Base-by-base conservation (phyloP, 345 rosid genomes). In the Brassica nigra region DNA sequence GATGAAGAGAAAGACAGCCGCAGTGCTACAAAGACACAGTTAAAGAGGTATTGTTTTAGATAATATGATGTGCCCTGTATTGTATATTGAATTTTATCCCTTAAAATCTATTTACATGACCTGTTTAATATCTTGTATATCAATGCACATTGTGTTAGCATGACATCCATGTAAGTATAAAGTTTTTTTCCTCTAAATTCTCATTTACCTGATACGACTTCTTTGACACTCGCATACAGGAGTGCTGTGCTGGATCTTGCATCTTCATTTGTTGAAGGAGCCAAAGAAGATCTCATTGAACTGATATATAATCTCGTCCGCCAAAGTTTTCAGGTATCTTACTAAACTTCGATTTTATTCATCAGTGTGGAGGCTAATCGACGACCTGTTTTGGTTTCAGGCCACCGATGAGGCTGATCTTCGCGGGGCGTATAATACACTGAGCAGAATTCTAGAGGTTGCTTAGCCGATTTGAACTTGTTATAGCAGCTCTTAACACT, bases 391-490 rank as follows among this genome's bases (percentile, higher is more conserved):
- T 69, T 75, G 76, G 64, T 65, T 83, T 68, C 70, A 93, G 98
- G 89, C 79, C 57, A 80, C 85, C 63, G 81, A 85, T 37, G 87
- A 85, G 66, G 74, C 80, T 52, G 85, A 84, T 76, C 92, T 91
- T 73, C 64, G 78, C 80, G 96, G 85, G 82, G 96, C 97, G 2
- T 95, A 93, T 75, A 71, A 78, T 71, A 79, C 92, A 34, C 79
- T 95, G 84, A 83, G 86, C 87, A 91, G 81, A 85, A 80, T 95
- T 72, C 80, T 93, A 69, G 83, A 92, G 97, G 98, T 91, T 36
- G 63, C 79, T 58, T 29, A 69, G 59, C 36, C 65, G 76, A 42
- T 80, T 73, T 52, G 71, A 62, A 10, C 68, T 80, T 37, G 49
- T 74, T 63, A 16, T 30, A 15, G 8, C 42, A 37, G 34, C 44